Conservation (phyloP, 2,329 filamentous ascomycete genomes). For the Diaporthe longicolla region DNA sequence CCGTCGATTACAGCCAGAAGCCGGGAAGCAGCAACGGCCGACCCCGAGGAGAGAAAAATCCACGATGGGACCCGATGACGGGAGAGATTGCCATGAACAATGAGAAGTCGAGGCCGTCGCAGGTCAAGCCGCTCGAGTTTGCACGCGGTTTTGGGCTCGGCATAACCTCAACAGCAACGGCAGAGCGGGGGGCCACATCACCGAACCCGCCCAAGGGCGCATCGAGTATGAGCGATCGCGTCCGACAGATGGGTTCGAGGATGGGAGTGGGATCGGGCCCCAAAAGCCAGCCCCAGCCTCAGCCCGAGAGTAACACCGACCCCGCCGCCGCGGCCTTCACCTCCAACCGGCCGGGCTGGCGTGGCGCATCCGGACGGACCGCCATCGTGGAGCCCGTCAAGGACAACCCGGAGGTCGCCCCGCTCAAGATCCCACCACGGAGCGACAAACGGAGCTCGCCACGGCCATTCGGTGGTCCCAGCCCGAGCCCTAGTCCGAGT, state of each 20-base stretch:
- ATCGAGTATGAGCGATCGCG: conserved; percentile 46
- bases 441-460: conserved; percentile 59
- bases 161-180: conserved; percentile 45
- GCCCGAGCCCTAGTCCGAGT: conserved; percentile 33
- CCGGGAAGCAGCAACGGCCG: conserved; percentile 43
- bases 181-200: conserved; percentile 30
- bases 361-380: conserved; percentile 78
- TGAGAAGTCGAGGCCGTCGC: conserved; percentile 67
- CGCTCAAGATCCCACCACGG: conserved; percentile 69
- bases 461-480: conserved; percentile 43
- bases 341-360: conserved; percentile 73
- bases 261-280: neutral
- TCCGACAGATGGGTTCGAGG: conserved; percentile 29
- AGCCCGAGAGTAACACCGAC: conserved; percentile 47
- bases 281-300: conserved; percentile 33
- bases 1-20: conserved; percentile 36
- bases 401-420: conserved; percentile 69
- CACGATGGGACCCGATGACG: conserved; percentile 76
- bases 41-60: conserved; percentile 50
- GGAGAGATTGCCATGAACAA: conserved; percentile 73
- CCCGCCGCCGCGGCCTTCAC: conserved; percentile 54
- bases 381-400: conserved; percentile 74
- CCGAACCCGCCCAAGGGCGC: conserved; percentile 52
- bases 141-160: conserved; percentile 53
- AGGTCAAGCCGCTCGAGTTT: conserved; percentile 68